A percentile compares a stretch with the other conserved stretches of the same genome.
Evolutionary conservation across 208 protist genomes (phyloP).

Genomic region (Acanthamoeba healyi): DNA sequence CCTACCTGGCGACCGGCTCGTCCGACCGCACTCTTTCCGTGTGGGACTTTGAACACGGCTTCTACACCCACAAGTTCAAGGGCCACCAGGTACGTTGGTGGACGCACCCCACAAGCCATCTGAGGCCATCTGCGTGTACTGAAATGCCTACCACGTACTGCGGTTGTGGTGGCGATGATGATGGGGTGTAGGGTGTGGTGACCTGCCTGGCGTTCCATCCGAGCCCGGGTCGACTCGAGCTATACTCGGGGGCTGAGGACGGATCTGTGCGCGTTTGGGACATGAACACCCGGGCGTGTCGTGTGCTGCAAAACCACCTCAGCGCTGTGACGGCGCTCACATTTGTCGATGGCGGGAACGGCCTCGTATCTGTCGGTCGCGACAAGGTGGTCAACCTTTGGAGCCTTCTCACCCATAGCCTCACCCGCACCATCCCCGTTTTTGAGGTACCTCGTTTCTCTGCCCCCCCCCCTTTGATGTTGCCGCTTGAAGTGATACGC

Average conservation of each 20-base stretch:
- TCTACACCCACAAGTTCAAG: constrained; percentile 84
- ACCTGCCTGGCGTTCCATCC: constrained; percentile 44
- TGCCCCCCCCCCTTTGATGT: background rate
- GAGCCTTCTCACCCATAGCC: constrained; percentile 53
- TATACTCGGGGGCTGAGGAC: constrained; percentile 72
- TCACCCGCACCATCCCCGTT: constrained; percentile 81
- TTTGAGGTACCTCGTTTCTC: constrained; percentile 63
- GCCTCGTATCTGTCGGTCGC: constrained; percentile 80
- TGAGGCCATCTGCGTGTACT: no score
- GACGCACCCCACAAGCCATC: no score
- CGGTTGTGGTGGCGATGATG: no score
- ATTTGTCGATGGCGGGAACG: constrained; percentile 74
- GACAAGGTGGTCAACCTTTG: constrained; percentile 85
- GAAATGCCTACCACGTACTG: no score
- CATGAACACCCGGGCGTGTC: constrained; percentile 45
- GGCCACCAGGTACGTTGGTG: constrained; percentile 67
- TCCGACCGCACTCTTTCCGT: constrained; percentile 82
- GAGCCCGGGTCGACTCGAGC: constrained; percentile 1
- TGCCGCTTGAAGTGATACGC: no score
- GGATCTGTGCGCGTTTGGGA: constrained; percentile 72
- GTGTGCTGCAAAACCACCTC: constrained; percentile 80
- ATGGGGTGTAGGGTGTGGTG: background rate
- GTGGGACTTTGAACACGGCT: constrained; percentile 85
- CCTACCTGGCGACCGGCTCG: constrained; percentile 80
- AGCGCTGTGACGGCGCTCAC: constrained; percentile 74